Base-by-base conservation (phyloP, 1,139 yeast species). In the Debaryomycetaceae sp. region DNA sequence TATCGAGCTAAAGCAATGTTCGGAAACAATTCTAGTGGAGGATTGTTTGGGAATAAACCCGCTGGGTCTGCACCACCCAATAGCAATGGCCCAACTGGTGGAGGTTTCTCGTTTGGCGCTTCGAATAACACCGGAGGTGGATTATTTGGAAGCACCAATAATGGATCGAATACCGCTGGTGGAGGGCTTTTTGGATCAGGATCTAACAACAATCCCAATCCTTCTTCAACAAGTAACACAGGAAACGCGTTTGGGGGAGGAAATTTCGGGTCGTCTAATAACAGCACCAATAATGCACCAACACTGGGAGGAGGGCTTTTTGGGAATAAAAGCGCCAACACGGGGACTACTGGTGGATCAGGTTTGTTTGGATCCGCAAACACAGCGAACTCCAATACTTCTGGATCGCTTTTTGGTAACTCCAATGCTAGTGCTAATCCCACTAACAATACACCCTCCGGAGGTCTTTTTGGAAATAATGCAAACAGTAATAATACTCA, bases 171-270 rank as follows among this genome's bases (percentile, higher is more conserved):
- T 34, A 41, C 43, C 13, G 42, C 49, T 11, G 42, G 50, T n/a
- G 57, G 58, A 29, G 67, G 66, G 4, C 45, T 63, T 9, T 64
- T 64, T 52, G 66, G 63, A 36, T 36, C 39, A 6, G 34, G 38
- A 5, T 6, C 34, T 8, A 37, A 42, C 31, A 27, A 42, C 22
- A 39, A 35, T 23, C 23, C 35, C 31, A 39, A 36, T 14, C 22
- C 38, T 17, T 11, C 40, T 39, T 34, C 34, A 39, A 39, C 37
- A 34, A 34, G 34, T 27, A 47, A 45, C 41, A 43, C 40, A 46
- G 35, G 45, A n/a, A 41, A 35, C 23, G 31, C 49, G 23, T 13
- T 51, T 4, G 47, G 54, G 24, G 44, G 45, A 31, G 57, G 57
- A 6, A 45, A 51, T 29, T 50, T 55, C 41, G 59, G 59, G 9